Percentiles rank a stretch among this genome's conserved stretches.
These are phyloP conservation scores for Yarrowia sp. DNA, from an alignment of 805 yeast genomes.

Conservation along the genomic window DNA sequence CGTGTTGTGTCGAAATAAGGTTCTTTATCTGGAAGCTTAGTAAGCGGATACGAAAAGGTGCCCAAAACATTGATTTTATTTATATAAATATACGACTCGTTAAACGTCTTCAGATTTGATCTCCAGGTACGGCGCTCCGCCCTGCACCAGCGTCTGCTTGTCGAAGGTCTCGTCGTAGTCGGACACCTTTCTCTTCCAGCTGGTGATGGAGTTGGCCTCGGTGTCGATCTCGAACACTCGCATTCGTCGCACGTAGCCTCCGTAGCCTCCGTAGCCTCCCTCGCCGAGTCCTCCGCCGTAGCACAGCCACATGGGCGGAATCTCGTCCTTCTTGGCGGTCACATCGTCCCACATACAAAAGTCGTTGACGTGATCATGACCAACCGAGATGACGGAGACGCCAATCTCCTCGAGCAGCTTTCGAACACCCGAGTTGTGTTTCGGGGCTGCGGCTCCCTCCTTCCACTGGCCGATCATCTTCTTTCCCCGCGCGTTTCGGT, in stretches of 20 bases:
- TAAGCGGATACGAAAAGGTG: too few species aligned
- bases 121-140: constrained; percentile 41
- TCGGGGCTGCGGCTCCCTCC: constrained; percentile 81
- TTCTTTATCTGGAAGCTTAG: too few species aligned
- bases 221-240: constrained; percentile 69
- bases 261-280: constrained; percentile 95
- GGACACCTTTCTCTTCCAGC: constrained; percentile 74
- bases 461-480: constrained; percentile 58
- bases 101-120: too few species aligned
- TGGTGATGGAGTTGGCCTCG: constrained; percentile 46
- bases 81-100: background rate
- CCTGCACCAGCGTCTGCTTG: constrained; percentile 49
- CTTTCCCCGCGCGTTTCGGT: constrained; percentile 44
- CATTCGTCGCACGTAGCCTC: constrained; percentile 77
- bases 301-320: constrained; percentile 67
- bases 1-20: background rate
- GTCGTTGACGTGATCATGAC: constrained; percentile 96
- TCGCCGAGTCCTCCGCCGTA: constrained; percentile 94
- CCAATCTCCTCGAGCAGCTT: constrained; percentile 60
- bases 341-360: constrained; percentile 62
- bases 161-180: constrained; percentile 51
- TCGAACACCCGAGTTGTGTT: constrained; percentile 64
- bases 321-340: background rate
- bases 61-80: too few species aligned
- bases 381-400: constrained; percentile 73